Percentiles rank a stretch among this genome's conserved stretches.
Conservation (phyloP, 345 rosid species). For the Dimocarpus longan region DNA sequence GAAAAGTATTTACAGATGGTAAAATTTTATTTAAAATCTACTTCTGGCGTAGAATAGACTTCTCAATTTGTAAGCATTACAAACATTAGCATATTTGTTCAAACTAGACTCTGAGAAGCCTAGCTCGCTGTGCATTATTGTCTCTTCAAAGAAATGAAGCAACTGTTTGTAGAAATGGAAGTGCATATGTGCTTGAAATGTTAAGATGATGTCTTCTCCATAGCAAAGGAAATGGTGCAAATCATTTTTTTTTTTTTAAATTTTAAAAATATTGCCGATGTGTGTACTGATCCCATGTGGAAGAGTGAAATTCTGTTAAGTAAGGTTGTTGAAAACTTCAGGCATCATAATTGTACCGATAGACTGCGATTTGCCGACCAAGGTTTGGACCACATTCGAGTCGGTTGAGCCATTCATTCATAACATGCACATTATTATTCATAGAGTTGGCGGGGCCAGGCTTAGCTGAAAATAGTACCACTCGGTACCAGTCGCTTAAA, state of each 20-base stretch:
- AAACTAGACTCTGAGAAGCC: background rate
- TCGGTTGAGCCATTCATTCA: background rate
- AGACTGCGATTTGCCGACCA: background rate
- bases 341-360: background rate
- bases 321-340: background rate
- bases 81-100: background rate
- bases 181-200: background rate
- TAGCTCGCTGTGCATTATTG: background rate
- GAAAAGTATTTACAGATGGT: background rate
- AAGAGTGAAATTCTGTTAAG: background rate
- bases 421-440: background rate
- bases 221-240: background rate
- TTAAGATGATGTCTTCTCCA: background rate
- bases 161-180: background rate
- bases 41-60: background rate
- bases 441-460: background rate
- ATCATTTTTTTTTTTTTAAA: background rate
- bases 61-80: background rate
- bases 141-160: background rate
- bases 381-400: background rate
- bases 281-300: background rate
- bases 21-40: background rate
- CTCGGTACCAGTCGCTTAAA: background rate
- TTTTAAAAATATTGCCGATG: too few species aligned
- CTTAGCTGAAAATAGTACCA: background rate